phyloP scores from a whole-genome alignment of 1,284 basidiomycete species.

The Papiliotrema laurentii region DNA sequence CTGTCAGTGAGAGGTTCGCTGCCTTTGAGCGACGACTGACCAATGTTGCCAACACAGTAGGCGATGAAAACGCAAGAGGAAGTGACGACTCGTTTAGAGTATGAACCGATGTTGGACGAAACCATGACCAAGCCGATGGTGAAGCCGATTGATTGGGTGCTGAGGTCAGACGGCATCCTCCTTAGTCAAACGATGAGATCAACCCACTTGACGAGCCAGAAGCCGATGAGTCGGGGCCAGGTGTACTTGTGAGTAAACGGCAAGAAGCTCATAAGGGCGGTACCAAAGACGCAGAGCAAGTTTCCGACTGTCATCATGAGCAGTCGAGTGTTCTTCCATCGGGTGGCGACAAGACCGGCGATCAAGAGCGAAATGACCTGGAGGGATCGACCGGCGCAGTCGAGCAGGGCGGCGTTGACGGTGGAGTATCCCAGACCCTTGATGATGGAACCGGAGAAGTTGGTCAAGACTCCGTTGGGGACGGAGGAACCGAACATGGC shows the following conservation, averaged over 20 bases:
- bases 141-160: slow-evolving; percentile 40
- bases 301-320: slow-evolving; percentile 39
- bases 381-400: slow-evolving; percentile 40
- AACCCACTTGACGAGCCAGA: slow-evolving; percentile 32
- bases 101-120: slow-evolving; percentile 35
- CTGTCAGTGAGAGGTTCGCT: not conserved
- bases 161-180: slow-evolving; percentile 4
- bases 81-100: slow-evolving; percentile 36
- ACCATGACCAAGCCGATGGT: slow-evolving; percentile 45
- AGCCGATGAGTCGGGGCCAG: slow-evolving; percentile 37
- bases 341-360: slow-evolving; percentile 37
- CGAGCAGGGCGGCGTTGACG: slow-evolving; percentile 38
- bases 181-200: not conserved
- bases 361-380: slow-evolving; percentile 40
- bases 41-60: slow-evolving; percentile 36
- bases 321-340: slow-evolving; percentile 39
- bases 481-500: slow-evolving; percentile 31
- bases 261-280: slow-evolving; percentile 40
- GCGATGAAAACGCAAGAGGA: slow-evolving; percentile 36
- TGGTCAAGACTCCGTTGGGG: slow-evolving; percentile 43
- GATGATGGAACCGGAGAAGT: slow-evolving; percentile 42
- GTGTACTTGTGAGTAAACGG: slow-evolving; percentile 31
- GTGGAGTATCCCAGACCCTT: slow-evolving; percentile 35
- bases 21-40: not conserved
- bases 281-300: slow-evolving; percentile 33